These are phyloP conservation scores for Sporisorium iseilematis-ciliati DNA, from an alignment of 1,284 basidiomycete genomes.

Conservation along the genomic window DNA sequence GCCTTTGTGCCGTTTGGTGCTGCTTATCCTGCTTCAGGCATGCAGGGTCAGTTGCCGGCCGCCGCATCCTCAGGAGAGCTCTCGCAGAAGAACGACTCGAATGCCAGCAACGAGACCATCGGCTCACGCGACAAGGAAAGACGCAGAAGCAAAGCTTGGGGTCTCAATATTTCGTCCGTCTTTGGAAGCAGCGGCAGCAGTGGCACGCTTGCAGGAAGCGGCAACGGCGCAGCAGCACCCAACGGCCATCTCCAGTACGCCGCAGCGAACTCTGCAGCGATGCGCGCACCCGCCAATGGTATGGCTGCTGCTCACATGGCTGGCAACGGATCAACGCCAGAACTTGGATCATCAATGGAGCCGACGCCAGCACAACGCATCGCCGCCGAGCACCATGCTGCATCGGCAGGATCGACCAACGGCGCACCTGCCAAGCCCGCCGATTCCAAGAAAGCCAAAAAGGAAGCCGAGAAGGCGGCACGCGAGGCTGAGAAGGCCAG, in stretches of 20 bases:
- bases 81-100: conserved; percentile 43
- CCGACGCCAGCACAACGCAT: conserved; percentile 55
- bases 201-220: conserved; percentile 25
- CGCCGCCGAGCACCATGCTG: conserved; percentile 46
- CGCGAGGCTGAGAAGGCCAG: conserved; percentile 87
- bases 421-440: conserved; percentile 70
- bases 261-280: conserved; percentile 11
- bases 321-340: conserved; percentile 23
- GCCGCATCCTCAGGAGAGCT: conserved; percentile 38
- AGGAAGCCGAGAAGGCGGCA: conserved; percentile 85
- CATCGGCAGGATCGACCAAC: conserved; percentile 65
- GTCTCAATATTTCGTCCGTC: conserved; percentile 50
- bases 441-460: conserved; percentile 88
- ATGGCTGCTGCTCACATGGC: conserved; percentile 3
- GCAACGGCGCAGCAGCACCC: conserved; percentile 10
- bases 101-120: conserved; percentile 54
- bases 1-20: conserved; percentile 21
- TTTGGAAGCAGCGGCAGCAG: conserved; percentile 41
- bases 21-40: conserved; percentile 7
- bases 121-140: conserved; percentile 47
- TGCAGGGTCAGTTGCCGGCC: conserved; percentile 17
- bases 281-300: conserved; percentile 24
- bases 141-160: conserved; percentile 56
- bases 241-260: conserved; percentile 18
- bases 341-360: conserved; percentile 16